These are phyloP conservation scores for Ogataea wickerhamii DNA, from an alignment of 805 yeast species.

Conservation along the genomic window DNA sequence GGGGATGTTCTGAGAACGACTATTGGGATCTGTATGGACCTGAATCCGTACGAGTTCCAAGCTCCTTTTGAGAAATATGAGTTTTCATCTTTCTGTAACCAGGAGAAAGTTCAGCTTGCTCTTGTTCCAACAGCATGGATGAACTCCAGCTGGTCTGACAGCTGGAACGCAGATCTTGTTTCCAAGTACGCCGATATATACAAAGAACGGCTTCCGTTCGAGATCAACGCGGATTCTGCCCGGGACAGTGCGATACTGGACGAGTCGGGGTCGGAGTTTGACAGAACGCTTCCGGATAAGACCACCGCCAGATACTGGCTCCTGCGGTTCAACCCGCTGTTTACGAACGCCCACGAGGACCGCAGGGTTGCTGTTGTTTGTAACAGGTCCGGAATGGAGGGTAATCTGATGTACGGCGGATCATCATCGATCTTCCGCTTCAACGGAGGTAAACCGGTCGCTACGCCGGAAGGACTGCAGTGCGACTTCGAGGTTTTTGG, in stretches of 20 bases:
- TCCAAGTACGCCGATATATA: slow-evolving; percentile 17
- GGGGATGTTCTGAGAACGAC: slow-evolving; percentile 39
- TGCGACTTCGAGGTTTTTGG: slow-evolving; percentile 53
- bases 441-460: slow-evolving; percentile 34
- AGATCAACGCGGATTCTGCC: slow-evolving; percentile 17
- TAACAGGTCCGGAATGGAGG: slow-evolving; percentile 80
- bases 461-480: slow-evolving; percentile 21
- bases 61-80: slow-evolving; percentile 78
- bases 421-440: slow-evolving; percentile 56
- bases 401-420: slow-evolving; percentile 63
- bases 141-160: slow-evolving; percentile 38
- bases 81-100: slow-evolving; percentile 52
- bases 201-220: slow-evolving; percentile 13
- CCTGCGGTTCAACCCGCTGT: slow-evolving; percentile 44
- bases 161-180: slow-evolving; percentile 21
- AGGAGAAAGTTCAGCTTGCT: slow-evolving; percentile 49
- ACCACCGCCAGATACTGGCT: slow-evolving; percentile 59
- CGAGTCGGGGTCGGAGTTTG: slow-evolving; percentile 7
- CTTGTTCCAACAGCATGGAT: slow-evolving; percentile 90
- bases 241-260: slow-evolving; percentile 5
- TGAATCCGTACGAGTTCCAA: slow-evolving; percentile 79
- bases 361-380: slow-evolving; percentile 46
- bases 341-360: slow-evolving; percentile 14
- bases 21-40: slow-evolving; percentile 92
- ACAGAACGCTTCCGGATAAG: slow-evolving; percentile 22